These are phyloP conservation scores for Pseudogymnoascus sp. DNA, from an alignment of 2,329 filamentous ascomycete species.

Conservation along the genomic window DNA sequence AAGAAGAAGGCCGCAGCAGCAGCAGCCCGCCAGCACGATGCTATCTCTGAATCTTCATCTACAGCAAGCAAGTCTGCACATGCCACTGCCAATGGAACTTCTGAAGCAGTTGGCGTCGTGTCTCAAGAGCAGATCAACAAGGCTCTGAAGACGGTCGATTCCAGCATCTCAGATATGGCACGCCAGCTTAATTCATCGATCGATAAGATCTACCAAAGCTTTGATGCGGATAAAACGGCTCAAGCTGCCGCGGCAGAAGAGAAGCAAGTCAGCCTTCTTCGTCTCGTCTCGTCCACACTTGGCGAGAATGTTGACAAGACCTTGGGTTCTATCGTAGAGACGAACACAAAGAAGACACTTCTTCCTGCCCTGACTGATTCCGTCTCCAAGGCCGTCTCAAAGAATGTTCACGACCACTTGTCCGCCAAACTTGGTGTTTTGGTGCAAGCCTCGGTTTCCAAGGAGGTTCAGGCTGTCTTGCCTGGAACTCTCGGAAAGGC, in stretches of 20 bases:
- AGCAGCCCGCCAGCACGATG: background rate
- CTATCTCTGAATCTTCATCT: conserved; percentile 11
- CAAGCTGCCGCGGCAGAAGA: conserved; percentile 55
- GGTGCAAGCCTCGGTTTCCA: conserved; percentile 33
- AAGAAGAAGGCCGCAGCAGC: conserved; percentile 57
- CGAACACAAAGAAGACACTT: conserved; percentile 62
- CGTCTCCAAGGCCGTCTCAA: conserved; percentile 60
- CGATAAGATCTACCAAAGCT: conserved; percentile 53
- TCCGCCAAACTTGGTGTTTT: conserved; percentile 48
- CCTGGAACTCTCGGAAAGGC: conserved; percentile 60
- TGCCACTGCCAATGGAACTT: conserved; percentile 13
- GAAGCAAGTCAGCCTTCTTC: conserved; percentile 64
- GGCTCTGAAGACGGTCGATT: conserved; percentile 40
- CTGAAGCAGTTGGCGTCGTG: conserved; percentile 15
- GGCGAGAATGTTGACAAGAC: conserved; percentile 58
- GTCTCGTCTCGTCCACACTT: conserved; percentile 60
- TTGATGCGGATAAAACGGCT: conserved; percentile 60
- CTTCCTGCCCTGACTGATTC: conserved; percentile 66
- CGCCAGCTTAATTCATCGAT: conserved; percentile 50
- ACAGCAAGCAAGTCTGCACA: conserved; percentile 17
- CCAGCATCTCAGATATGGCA: conserved; percentile 42
- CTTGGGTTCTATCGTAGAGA: conserved; percentile 45
- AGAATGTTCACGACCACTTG: conserved; percentile 63
- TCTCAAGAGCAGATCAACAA: conserved; percentile 34
- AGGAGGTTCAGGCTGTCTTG: conserved; percentile 64